These are phyloP conservation scores for Apiospora arundinis DNA, from an alignment of 2,329 filamentous ascomycete genomes.

Conservation along the genomic window DNA sequence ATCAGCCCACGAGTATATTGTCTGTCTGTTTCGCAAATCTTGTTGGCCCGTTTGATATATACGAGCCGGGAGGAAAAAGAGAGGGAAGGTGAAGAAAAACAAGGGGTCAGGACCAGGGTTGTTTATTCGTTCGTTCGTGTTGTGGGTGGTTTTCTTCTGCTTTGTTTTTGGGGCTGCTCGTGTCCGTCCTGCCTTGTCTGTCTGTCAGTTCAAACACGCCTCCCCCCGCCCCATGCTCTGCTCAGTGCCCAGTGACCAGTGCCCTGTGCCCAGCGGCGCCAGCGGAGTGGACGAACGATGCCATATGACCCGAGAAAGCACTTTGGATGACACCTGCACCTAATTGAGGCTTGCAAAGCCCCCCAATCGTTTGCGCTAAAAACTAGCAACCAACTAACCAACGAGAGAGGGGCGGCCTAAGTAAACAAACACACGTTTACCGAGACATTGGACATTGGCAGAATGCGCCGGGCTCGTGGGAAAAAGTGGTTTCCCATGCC, in stretches of 20 bases:
- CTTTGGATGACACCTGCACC: too few species aligned
- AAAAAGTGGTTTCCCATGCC: background rate
- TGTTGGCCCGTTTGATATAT: slow-evolving; percentile 6
- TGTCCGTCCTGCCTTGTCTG: background rate
- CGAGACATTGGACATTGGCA: background rate
- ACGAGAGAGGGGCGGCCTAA: background rate
- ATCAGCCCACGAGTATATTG: background rate
- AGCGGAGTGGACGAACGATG: background rate
- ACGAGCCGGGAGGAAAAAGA: background rate
- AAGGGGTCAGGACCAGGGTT: background rate
- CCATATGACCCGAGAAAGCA: background rate
- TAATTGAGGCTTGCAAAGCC: too few species aligned
- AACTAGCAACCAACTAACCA: too few species aligned
- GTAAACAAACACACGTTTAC: background rate
- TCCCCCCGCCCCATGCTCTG: too few species aligned
- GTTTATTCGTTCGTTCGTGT: too few species aligned
- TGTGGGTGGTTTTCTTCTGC: too few species aligned
- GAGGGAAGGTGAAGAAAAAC: background rate
- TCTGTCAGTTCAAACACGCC: background rate
- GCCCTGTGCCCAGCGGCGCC: slow-evolving; percentile 1
- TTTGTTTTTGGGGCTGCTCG: background rate
- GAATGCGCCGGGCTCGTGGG: background rate
- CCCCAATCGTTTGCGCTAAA: background rate
- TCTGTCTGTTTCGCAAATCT: background rate
- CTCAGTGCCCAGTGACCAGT: too few species aligned